Percentiles rank a stretch among this genome's conserved stretches.
Evolutionary conservation across 768 basidiomycete genomes (phyloP).

Genomic region (Podaxis sp.): DNA sequence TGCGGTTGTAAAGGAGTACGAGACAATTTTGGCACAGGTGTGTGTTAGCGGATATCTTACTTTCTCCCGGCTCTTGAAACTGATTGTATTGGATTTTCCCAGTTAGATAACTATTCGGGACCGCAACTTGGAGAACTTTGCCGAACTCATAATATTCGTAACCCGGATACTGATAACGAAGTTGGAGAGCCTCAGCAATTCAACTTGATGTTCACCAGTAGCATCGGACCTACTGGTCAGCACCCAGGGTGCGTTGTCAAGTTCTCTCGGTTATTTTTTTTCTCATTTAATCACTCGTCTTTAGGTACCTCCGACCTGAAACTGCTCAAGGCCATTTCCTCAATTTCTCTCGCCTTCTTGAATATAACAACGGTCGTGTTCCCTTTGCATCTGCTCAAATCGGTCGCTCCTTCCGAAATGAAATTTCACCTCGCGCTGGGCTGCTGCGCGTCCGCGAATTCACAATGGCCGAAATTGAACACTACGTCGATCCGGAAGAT

Average conservation of each 20-base stretch:
- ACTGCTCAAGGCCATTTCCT: slow-evolving; percentile 99
- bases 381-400: slow-evolving; percentile 98
- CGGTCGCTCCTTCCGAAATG: slow-evolving; percentile 95
- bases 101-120: slow-evolving; percentile 95
- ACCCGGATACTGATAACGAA: slow-evolving; percentile 92
- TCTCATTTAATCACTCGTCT: slow-evolving; percentile 10
- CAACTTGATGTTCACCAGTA: slow-evolving; percentile 98
- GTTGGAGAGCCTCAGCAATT: slow-evolving; percentile 92
- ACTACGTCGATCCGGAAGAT: slow-evolving; percentile 94
- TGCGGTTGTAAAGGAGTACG: slow-evolving; percentile 72
- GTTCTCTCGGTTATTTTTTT: slow-evolving; percentile 8
- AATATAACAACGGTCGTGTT: slow-evolving; percentile 96
- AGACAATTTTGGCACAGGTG: slow-evolving; percentile 85
- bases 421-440: slow-evolving; percentile 96
- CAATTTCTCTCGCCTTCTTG: slow-evolving; percentile 94
- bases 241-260: slow-evolving; percentile 73
- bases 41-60: slow-evolving; percentile 25
- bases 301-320: slow-evolving; percentile 92
- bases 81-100: slow-evolving; percentile 6
- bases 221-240: slow-evolving; percentile 96
- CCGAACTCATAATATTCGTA: slow-evolving; percentile 73
- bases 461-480: slow-evolving; percentile 99
- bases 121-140: slow-evolving; percentile 87
- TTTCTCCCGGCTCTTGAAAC: slow-evolving; percentile 5
- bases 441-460: slow-evolving; percentile 97